Conservation (phyloP, 257 asterid species). For the Nicotiana tomentosiformis region DNA sequence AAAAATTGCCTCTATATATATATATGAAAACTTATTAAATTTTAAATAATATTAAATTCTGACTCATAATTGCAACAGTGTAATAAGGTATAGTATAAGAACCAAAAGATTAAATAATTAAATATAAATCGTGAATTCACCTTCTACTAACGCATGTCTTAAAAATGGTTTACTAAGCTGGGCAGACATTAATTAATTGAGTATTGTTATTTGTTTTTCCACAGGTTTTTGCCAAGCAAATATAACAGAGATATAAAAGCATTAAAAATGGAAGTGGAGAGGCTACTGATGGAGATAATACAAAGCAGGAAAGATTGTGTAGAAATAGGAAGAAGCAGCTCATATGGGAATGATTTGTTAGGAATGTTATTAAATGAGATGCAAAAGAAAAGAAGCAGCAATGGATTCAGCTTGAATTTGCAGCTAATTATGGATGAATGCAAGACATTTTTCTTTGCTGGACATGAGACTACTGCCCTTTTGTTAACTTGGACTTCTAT, state of each 20-base stretch:
- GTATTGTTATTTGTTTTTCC: neutral
- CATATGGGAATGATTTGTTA: constrained; percentile 71
- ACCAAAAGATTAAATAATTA: too few relatives aligned
- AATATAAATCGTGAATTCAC: too few relatives aligned
- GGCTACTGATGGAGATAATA: constrained; percentile 77
- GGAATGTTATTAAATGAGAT: constrained; percentile 71
- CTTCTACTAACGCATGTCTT: too few relatives aligned
- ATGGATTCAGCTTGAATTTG: constrained; percentile 51
- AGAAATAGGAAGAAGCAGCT: constrained; percentile 64
- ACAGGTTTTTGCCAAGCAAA: constrained; percentile 80
- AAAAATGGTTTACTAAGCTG: too few relatives aligned
- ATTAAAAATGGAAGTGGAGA: constrained; percentile 71
- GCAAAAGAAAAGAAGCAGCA: constrained; percentile 43
- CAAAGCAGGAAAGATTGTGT: constrained; percentile 67
- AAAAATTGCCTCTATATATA: too few relatives aligned
- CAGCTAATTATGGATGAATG: constrained; percentile 93
- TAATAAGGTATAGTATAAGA: too few relatives aligned
- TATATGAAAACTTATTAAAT: too few relatives aligned
- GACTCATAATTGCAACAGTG: too few relatives aligned
- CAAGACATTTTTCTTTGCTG: constrained; percentile 94
- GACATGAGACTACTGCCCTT: constrained; percentile 88
- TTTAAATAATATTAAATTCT: too few relatives aligned
- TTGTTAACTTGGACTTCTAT: constrained; percentile 89
- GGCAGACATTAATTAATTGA: too few relatives aligned
- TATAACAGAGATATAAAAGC: constrained; percentile 84